A percentile compares a stretch with the other conserved stretches of the same genome.
These are phyloP conservation scores for Termitomyces sp. DNA, from an alignment of 768 basidiomycete genomes.

Conservation along the genomic window DNA sequence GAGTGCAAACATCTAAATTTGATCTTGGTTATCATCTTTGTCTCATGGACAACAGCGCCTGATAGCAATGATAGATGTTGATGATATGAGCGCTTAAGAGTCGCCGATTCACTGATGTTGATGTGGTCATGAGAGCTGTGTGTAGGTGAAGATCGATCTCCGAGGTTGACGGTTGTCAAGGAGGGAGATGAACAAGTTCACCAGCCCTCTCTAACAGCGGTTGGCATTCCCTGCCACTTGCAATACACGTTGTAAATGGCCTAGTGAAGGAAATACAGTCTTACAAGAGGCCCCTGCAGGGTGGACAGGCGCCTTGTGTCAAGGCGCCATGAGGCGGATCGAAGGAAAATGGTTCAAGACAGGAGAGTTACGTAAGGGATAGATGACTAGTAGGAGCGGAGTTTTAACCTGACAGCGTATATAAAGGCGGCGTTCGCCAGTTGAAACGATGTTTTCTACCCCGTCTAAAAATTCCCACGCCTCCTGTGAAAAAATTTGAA, in stretches of 20 bases:
- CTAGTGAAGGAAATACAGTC: neutral
- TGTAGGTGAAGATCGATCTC: neutral
- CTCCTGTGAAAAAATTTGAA: slow-evolving; percentile 21
- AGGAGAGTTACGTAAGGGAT: slow-evolving; percentile 36
- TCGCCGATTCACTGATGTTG: neutral
- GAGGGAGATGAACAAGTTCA: neutral
- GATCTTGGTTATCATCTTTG: neutral
- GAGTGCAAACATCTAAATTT: neutral
- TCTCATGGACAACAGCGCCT: neutral
- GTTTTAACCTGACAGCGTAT: slow-evolving; percentile 39
- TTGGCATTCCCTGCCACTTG: neutral
- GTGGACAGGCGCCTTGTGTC: neutral
- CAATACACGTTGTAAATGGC: neutral
- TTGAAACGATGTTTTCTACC: slow-evolving; percentile 25
- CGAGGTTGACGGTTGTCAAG: neutral
- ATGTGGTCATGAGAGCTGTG: neutral
- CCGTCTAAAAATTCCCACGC: slow-evolving; percentile 39
- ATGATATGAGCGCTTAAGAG: slow-evolving; percentile 6
- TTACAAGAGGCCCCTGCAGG: neutral
- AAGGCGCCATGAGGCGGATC: slow-evolving; percentile 3
- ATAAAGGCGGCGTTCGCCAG: slow-evolving; percentile 30
- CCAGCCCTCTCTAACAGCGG: neutral
- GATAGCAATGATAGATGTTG: slow-evolving; percentile 9
- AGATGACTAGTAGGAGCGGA: slow-evolving; percentile 35
- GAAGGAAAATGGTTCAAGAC: slow-evolving; percentile 24